Evolutionary conservation across 2,329 filamentous ascomycete genomes (phyloP).

Genomic region (Cordyceps javanica): DNA sequence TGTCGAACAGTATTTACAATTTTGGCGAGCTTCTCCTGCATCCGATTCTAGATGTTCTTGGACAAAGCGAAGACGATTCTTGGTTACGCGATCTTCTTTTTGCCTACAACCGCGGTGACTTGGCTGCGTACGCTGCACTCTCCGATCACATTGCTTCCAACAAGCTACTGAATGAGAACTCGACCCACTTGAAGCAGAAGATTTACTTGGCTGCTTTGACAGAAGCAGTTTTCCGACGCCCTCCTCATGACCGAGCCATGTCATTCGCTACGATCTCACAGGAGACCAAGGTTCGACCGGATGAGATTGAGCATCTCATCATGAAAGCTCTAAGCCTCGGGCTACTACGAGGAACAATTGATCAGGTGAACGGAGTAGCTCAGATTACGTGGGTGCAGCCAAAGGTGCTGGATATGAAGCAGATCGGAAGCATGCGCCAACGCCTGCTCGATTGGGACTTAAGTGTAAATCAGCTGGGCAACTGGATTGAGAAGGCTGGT

Average conservation of each 20-base stretch:
- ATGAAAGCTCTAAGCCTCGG: constrained; percentile 99
- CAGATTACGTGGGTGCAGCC: constrained; percentile 98
- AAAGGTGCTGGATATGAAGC: constrained; percentile 91
- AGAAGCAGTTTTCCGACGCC: constrained; percentile 91
- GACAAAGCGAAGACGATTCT: constrained; percentile 61
- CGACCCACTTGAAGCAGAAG: constrained; percentile 87
- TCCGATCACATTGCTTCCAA: constrained; percentile 76
- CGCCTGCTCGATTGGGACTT: constrained; percentile 90
- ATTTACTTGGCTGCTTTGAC: constrained; percentile 95
- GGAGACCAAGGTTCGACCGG: constrained; percentile 84
- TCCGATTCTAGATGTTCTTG: constrained; percentile 82
- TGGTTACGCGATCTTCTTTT: constrained; percentile 97
- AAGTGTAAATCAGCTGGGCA: constrained; percentile 90
- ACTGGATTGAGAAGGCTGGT: constrained; percentile 92
- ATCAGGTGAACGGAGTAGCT: constrained; percentile 90
- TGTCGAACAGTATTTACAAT: constrained; percentile 97
- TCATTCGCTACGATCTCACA: constrained; percentile 80
- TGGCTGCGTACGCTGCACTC: constrained; percentile 78
- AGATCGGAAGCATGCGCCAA: constrained; percentile 87
- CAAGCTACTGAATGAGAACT: constrained; percentile 70
- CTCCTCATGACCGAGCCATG: constrained; percentile 93
- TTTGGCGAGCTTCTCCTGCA: constrained; percentile 98
- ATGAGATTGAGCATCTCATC: constrained; percentile 95
- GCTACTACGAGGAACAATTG: constrained; percentile 83
- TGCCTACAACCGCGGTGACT: constrained; percentile 93